These are phyloP conservation scores for Pseudoturritis turrita DNA, from an alignment of 345 rosid genomes.

Conservation along the genomic window DNA sequence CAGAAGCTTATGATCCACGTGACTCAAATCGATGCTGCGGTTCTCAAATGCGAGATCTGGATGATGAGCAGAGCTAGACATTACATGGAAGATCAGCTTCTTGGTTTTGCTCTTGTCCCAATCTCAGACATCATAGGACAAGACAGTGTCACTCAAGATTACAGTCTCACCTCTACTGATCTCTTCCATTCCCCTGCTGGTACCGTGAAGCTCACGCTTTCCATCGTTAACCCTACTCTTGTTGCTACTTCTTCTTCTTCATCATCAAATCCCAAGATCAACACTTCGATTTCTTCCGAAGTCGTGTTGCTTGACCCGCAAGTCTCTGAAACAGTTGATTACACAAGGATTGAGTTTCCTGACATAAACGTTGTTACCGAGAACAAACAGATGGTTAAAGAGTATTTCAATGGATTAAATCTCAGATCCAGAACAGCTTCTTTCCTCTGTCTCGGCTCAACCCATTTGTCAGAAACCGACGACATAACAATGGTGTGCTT, in stretches of 20 bases:
- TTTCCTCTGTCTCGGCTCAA: constrained; percentile 68
- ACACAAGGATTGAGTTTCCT: constrained; percentile 88
- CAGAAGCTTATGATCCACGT: constrained; percentile 54
- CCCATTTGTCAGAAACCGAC: constrained; percentile 36
- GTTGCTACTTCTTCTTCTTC: constrained; percentile 17
- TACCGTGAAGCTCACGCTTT: constrained; percentile 63
- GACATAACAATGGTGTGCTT: constrained; percentile 46
- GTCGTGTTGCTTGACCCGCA: constrained; percentile 72
- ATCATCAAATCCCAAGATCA: constrained; percentile 15
- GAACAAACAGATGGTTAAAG: constrained; percentile 76
- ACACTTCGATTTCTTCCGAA: constrained; percentile 78
- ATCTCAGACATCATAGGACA: constrained; percentile 62
- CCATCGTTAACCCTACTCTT: constrained; percentile 38
- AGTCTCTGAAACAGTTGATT: constrained; percentile 51
- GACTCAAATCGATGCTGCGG: constrained; percentile 52
- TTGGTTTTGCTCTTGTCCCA: constrained; percentile 80
- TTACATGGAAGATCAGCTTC: constrained; percentile 92
- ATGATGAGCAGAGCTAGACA: constrained; percentile 84
- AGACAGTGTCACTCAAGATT: constrained; percentile 63
- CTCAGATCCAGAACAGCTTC: constrained; percentile 43
- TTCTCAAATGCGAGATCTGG: constrained; percentile 96
- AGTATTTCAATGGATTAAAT: constrained; percentile 57
- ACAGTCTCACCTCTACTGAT: constrained; percentile 87
- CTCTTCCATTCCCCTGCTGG: constrained; percentile 96
- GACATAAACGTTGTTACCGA: constrained; percentile 58